These are phyloP conservation scores for Komagataella populi DNA, from an alignment of 805 yeast genomes.

Conservation along the genomic window DNA sequence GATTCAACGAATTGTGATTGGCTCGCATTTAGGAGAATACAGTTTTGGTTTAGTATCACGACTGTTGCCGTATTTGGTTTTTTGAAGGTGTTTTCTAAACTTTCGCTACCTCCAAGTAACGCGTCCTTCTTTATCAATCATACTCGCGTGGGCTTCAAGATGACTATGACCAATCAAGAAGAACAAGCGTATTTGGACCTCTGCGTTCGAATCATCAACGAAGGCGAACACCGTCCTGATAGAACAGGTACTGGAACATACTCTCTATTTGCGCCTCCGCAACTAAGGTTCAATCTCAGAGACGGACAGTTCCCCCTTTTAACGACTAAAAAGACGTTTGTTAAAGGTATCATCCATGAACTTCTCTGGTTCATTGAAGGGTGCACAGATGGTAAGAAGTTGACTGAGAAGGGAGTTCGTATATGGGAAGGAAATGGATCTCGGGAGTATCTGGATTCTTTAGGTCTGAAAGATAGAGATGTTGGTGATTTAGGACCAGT, in stretches of 20 bases:
- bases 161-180: constrained; percentile 25
- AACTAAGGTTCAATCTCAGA: constrained; percentile 65
- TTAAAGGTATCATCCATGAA: constrained; percentile 81
- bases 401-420: constrained; percentile 77
- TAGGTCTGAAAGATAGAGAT: constrained; percentile 68
- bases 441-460: constrained; percentile 71
- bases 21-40: not conserved
- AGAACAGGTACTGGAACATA: constrained; percentile 96
- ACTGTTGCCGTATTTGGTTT: not conserved
- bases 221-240: constrained; percentile 89
- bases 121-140: not conserved
- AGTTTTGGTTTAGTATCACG: not conserved
- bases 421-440: constrained; percentile 99
- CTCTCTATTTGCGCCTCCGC: constrained; percentile 92
- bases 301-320: constrained; percentile 72
- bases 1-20: constrained; percentile 3
- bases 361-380: constrained; percentile 89
- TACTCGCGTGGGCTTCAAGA: not conserved
- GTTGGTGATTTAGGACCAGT: constrained; percentile 98
- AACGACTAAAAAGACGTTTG: constrained; percentile 87
- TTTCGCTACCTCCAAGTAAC: not conserved
- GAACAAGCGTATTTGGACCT: constrained; percentile 84
- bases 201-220: constrained; percentile 58
- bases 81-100: not conserved
- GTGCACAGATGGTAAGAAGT: constrained; percentile 70